These are phyloP conservation scores for Candida peoriensis DNA, from an alignment of 805 yeast species.

Conservation along the genomic window DNA sequence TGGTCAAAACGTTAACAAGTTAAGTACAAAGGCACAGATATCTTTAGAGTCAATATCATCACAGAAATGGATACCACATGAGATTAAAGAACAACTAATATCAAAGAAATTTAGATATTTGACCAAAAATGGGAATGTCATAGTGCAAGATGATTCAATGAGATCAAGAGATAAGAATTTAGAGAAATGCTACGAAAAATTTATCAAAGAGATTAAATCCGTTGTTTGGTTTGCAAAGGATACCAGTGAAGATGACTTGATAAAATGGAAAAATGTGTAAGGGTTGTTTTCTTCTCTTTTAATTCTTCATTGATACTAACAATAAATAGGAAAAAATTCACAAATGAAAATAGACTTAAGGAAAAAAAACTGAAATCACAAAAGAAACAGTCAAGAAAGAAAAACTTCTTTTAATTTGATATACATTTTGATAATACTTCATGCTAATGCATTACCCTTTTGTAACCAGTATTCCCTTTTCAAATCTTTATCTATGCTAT, in stretches of 20 bases:
- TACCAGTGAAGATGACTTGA: constrained; percentile 36
- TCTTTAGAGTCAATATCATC: constrained; percentile 41
- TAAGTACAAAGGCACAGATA: constrained; percentile 59
- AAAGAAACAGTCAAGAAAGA: constrained; percentile 33
- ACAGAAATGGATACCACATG: constrained; percentile 56
- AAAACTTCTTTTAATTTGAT: too few relatives aligned
- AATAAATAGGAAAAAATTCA: constrained; percentile 14
- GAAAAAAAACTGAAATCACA: constrained; percentile 32
- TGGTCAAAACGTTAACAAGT: constrained; percentile 81
- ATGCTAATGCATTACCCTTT: constrained; percentile 26
- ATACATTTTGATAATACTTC: neutral
- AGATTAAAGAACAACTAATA: constrained; percentile 38
- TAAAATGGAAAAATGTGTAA: constrained; percentile 47
- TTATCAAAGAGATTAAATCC: constrained; percentile 45
- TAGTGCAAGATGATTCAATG: constrained; percentile 55
- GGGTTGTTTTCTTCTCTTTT: neutral
- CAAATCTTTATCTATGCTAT: constrained; percentile 17
- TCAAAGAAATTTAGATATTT: constrained; percentile 42
- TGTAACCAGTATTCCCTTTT: constrained; percentile 34
- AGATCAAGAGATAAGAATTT: constrained; percentile 57
- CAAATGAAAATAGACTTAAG: constrained; percentile 31
- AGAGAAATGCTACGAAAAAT: constrained; percentile 54
- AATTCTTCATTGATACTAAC: neutral
- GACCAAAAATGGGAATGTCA: constrained; percentile 45
- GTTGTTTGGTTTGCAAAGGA: constrained; percentile 45